Evolutionary conservation across 108 stramenopile genomes (phyloP), one percentile per base, ranked within the genome.

Genomic region (Cyclotella choctawhatcheeana): DNA sequence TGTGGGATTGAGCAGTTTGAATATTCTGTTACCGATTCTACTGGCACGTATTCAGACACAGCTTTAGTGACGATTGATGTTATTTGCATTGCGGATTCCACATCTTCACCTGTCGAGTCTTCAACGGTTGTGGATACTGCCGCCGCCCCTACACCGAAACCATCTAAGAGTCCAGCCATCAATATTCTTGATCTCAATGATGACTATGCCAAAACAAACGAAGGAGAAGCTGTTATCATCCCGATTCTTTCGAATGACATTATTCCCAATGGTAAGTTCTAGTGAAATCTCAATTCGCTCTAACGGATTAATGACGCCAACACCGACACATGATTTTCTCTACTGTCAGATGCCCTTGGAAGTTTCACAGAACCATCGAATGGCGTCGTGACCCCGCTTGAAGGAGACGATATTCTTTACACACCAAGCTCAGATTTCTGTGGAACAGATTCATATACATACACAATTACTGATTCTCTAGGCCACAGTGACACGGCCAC

Each of bases 381-480:
- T 52, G 74, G 74, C 7, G 51, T 54, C 29, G 64, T 75, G 17
- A 52, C 32, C 0, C 12, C 22, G 17, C 56, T 50, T 21, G 66
- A 50, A 7, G 43, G 45, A 17, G 24, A 58, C 18, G 56, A 65
- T 17, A 25, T 75, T 58, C 32, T 67, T 8, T 75, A 75, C 51
- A 67, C 59, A 40, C 74, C 74, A 0, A 54, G 51, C 61, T 26
- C 27, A 37, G 66, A 40, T 16, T 75, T 67, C 51, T 75, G 74
- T 61, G 74, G 74, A 30, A 54, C 27, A 44, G 74, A 75, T 67
- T 35, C 14, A 29, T 75, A 67, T 64, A 62, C 53, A 2, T 75
- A 75, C 50, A 75, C 58, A 13, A 58, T 75, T 26, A 51, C 34
- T 5, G 33, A 75, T 26, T 14, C 53, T 8, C 29, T 43, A 14